These are phyloP conservation scores for Catharanthus roseus DNA, from an alignment of 257 asterid species.

Conservation along the genomic window DNA sequence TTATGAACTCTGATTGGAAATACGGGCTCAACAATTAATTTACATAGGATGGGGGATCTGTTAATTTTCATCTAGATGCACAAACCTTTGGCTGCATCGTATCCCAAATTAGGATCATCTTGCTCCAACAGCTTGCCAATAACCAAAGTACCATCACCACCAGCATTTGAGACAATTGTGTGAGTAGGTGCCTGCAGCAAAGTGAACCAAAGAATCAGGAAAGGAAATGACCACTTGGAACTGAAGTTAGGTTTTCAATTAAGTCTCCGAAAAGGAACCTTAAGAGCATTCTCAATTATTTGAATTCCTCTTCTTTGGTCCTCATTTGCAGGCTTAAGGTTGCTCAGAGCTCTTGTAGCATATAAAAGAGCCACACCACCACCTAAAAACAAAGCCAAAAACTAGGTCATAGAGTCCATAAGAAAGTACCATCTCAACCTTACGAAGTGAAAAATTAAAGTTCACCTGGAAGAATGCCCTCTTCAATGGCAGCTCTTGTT, in stretches of 20 bases:
- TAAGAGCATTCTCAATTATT: conserved; percentile 72
- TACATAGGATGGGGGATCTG: not conserved
- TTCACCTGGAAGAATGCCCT: conserved; percentile 87
- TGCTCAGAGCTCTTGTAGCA: conserved; percentile 57
- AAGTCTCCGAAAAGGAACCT: conserved; percentile 38
- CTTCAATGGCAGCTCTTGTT: conserved; percentile 90
- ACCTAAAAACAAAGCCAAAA: conserved; percentile 35
- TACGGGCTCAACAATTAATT: not conserved
- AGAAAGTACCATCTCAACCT: not conserved
- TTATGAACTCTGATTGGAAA: not conserved
- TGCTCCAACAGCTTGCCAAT: conserved; percentile 77
- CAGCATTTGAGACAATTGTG: conserved; percentile 84
- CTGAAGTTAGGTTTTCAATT: not conserved
- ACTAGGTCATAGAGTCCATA: conserved; percentile 6
- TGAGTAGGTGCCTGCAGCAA: conserved; percentile 61
- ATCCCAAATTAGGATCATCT: conserved; percentile 64
- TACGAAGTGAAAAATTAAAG: not conserved
- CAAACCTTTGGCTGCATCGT: conserved; percentile 86
- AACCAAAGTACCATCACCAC: conserved; percentile 60
- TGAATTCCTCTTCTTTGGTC: conserved; percentile 76
- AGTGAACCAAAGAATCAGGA: conserved; percentile 17
- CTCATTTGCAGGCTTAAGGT: conserved; percentile 60
- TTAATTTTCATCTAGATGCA: conserved; percentile 6
- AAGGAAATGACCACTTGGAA: conserved; percentile 10
- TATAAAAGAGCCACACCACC: conserved; percentile 90